These are phyloP conservation scores for Dendrobium nobile DNA, from an alignment of 106 monocot genomes.

Conservation along the genomic window DNA sequence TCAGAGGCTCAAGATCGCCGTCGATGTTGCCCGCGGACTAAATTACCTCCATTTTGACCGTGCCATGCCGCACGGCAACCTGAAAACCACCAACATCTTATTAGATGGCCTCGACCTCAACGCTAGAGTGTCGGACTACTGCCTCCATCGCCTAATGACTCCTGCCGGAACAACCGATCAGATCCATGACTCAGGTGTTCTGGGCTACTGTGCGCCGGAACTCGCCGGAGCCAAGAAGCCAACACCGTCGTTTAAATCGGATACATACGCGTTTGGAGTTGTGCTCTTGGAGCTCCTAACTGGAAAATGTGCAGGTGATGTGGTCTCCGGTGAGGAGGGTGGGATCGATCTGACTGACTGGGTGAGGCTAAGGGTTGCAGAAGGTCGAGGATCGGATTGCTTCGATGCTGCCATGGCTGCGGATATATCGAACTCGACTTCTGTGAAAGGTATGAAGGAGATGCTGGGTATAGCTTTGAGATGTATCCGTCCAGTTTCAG, in stretches of 20 bases:
- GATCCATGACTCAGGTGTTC: conserved; percentile 57
- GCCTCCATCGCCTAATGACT: conserved; percentile 97
- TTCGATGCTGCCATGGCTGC: conserved; percentile 55
- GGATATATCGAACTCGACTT: conserved; percentile 21
- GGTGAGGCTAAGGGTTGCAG: conserved; percentile 79
- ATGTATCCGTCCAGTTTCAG: conserved; percentile 74
- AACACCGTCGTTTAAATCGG: conserved; percentile 75
- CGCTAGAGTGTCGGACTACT: conserved; percentile 84
- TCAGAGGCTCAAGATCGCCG: conserved; percentile 83
- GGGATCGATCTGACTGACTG: conserved; percentile 74
- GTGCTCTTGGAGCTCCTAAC: conserved; percentile 83
- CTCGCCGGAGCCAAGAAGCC: conserved; percentile 76
- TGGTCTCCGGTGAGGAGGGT: conserved; percentile 73
- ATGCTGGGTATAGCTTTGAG: conserved; percentile 83
- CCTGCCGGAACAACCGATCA: conserved; percentile 69
- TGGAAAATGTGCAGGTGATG: conserved; percentile 83
- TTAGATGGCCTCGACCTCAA: conserved; percentile 88
- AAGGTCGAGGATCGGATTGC: conserved; percentile 72
- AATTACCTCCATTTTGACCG: conserved; percentile 98
- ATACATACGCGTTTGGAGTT: conserved; percentile 84
- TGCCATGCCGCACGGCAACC: conserved; percentile 83
- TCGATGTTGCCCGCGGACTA: conserved; percentile 86
- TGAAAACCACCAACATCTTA: conserved; percentile 83
- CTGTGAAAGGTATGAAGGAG: conserved; percentile 66
- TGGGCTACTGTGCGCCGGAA: conserved; percentile 91